phyloP scores from a whole-genome alignment of 169 alveolate species.

The Babesia gibsoni region DNA sequence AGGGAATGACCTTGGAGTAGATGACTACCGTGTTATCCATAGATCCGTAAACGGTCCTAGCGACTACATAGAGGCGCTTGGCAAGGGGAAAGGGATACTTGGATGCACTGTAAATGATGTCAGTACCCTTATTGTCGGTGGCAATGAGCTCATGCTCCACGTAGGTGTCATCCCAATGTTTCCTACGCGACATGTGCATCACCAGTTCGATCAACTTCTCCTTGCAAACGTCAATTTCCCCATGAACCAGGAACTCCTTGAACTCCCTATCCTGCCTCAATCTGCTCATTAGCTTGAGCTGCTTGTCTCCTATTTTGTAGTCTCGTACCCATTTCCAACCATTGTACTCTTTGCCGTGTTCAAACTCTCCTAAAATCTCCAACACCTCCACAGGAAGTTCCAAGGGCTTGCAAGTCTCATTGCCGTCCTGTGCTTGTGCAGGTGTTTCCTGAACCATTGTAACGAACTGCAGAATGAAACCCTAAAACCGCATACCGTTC shows the following conservation, averaged over 20 bases:
- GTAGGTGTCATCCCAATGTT: constrained; percentile 62
- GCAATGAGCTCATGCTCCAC: constrained; percentile 37
- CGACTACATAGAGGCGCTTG: constrained; percentile 41
- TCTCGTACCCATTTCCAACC: constrained; percentile 53
- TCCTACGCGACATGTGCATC: constrained; percentile 21
- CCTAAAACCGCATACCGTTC: no score
- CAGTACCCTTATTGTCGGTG: constrained; percentile 13
- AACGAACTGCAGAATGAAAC: no score
- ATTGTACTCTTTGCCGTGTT: background rate
- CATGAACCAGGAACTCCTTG: constrained; percentile 56
- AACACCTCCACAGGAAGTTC: background rate
- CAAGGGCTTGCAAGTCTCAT: background rate
- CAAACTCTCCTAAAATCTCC: background rate
- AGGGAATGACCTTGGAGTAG: constrained; percentile 24
- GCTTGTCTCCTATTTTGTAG: constrained; percentile 3
- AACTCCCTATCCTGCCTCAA: constrained; percentile 6
- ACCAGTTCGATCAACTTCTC: constrained; percentile 49
- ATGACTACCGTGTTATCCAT: constrained; percentile 37
- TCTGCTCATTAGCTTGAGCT: constrained; percentile 36
- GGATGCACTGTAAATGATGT: constrained; percentile 43
- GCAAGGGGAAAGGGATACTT: constrained; percentile 65
- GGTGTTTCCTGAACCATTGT: background rate
- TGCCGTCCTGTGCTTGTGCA: background rate
- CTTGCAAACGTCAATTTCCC: constrained; percentile 53
- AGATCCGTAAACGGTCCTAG: constrained; percentile 45